These are phyloP conservation scores for Cicer chorassanicum DNA, from an alignment of 306 rosid species.

Conservation along the genomic window DNA sequence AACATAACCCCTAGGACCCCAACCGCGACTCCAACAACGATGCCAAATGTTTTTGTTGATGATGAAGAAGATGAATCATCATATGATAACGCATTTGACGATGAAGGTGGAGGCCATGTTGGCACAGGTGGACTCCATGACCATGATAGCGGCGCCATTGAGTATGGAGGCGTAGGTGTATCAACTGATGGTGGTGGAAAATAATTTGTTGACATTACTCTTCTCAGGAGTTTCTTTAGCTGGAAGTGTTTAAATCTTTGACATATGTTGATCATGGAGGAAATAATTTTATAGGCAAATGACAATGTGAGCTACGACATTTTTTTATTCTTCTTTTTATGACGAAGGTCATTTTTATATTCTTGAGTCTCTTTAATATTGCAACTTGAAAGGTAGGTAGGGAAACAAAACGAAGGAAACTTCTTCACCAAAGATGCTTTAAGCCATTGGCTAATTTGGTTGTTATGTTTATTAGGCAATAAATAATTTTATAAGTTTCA, in stretches of 20 bases:
- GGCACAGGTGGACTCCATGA: not conserved
- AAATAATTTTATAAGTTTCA: not conserved
- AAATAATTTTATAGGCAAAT: not conserved
- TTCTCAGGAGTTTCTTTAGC: not conserved
- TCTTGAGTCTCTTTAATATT: not conserved
- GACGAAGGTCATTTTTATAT: not conserved
- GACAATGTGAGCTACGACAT: not conserved
- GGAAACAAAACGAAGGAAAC: constrained; percentile 5
- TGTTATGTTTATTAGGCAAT: not conserved
- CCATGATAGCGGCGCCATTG: not conserved
- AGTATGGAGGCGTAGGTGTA: not conserved
- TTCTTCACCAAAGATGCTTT: constrained; percentile 13
- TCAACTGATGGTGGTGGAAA: constrained; percentile 7
- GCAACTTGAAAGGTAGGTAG: not conserved
- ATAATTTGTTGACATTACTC: not conserved
- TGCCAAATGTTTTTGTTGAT: constrained; percentile 24
- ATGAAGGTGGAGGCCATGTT: constrained; percentile 32
- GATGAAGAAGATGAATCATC: constrained; percentile 16
- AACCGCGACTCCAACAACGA: constrained; percentile 34
- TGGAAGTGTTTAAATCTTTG: not conserved
- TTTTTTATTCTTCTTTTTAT: not conserved
- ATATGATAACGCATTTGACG: not conserved
- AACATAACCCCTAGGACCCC: constrained; percentile 38
- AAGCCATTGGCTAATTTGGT: not conserved
- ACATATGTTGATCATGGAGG: not conserved